A percentile compares a stretch with the other conserved stretches of the same genome.
Conservation (phyloP, 148 eudicot species). For the Simmondsia chinensis region DNA sequence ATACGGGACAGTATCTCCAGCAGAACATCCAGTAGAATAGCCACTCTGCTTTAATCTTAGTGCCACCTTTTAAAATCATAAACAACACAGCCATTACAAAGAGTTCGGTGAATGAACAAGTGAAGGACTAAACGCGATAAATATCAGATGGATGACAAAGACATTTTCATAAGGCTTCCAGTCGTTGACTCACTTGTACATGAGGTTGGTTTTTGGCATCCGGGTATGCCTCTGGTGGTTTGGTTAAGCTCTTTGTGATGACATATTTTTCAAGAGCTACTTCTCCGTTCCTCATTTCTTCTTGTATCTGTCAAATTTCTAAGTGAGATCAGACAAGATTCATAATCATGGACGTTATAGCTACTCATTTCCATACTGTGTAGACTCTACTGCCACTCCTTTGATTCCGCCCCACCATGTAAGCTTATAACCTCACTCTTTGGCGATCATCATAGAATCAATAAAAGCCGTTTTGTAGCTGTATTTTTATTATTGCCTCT, state of each 20-base stretch:
- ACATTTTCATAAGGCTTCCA: constrained; percentile 2
- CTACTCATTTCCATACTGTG: constrained; percentile 1
- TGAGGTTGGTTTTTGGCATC: constrained; percentile 97
- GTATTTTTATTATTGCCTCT: no score
- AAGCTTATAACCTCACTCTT: no score
- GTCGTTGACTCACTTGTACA: constrained; percentile 88
- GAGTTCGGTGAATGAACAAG: neutral
- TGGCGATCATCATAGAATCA: no score
- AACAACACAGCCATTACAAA: neutral
- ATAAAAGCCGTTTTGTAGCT: no score
- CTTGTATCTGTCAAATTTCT: constrained; percentile 53
- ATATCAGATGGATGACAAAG: neutral
- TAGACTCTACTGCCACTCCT: no score
- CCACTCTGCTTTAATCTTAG: constrained; percentile 75
- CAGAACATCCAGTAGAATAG: constrained; percentile 72
- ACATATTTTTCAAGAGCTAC: constrained; percentile 80
- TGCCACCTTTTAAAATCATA: constrained; percentile 57
- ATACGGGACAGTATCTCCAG: constrained; percentile 99
- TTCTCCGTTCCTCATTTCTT: constrained; percentile 87
- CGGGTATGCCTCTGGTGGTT: constrained; percentile 91
- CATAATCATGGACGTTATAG: constrained; percentile 5
- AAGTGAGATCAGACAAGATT: constrained; percentile 2
- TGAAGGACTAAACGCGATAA: neutral
- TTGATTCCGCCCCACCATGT: no score
- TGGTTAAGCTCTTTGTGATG: constrained; percentile 83